Conservation (phyloP, 495 filamentous ascomycete species). For the Podospora sp. region DNA sequence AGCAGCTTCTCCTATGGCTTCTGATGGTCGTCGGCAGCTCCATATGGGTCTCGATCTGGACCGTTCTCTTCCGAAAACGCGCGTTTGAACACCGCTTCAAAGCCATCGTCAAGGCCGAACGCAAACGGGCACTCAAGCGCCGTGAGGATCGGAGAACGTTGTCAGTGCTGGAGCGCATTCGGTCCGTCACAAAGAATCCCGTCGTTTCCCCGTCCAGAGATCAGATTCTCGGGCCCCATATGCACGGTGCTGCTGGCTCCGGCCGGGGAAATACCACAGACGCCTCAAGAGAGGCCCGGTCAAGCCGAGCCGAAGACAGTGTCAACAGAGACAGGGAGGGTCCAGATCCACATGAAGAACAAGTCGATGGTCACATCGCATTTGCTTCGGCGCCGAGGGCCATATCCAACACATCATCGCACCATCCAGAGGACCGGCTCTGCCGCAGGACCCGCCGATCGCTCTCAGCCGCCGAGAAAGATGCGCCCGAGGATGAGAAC, state of each 20-base stretch:
- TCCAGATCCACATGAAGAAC: not conserved
- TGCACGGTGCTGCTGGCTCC: not conserved
- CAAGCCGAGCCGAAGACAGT: not conserved
- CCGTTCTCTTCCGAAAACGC: constrained; percentile 65
- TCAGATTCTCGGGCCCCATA: no score
- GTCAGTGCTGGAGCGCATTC: constrained; percentile 17
- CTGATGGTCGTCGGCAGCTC: constrained; percentile 73
- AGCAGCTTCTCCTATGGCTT: constrained; percentile 74
- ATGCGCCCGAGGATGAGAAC: not conserved
- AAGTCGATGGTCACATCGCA: constrained; percentile 23
- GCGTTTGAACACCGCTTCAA: constrained; percentile 71
- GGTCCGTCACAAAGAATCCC: constrained; percentile 17
- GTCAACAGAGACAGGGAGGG: not conserved
- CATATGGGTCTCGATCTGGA: constrained; percentile 65
- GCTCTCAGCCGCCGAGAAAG: not conserved
- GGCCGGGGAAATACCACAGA: not conserved
- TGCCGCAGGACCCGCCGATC: not conserved
- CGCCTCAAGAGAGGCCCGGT: not conserved
- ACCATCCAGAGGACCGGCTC: not conserved
- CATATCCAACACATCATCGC: not conserved
- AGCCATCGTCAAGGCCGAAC: constrained; percentile 57
- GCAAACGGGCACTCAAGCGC: constrained; percentile 20
- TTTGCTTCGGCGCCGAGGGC: constrained; percentile 28
- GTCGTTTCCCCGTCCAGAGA: not conserved
- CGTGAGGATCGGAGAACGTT: constrained; percentile 6